A percentile compares a stretch with the other conserved stretches of the same genome.
These are phyloP conservation scores for Penicillium sp. DNA, from an alignment of 2,329 filamentous ascomycete genomes.

Conservation along the genomic window DNA sequence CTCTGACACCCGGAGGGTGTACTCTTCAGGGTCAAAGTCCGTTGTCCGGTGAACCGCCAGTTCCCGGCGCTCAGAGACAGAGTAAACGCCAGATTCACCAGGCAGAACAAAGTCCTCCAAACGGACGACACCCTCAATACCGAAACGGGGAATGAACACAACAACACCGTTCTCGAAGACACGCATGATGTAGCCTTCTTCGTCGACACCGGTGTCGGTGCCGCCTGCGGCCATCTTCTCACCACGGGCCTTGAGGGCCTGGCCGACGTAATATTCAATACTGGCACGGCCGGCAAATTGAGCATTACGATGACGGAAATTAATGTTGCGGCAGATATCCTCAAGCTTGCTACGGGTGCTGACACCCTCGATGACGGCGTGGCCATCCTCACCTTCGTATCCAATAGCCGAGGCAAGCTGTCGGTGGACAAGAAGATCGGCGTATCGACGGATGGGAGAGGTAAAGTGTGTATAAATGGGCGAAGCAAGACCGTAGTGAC, in stretches of 20 bases:
- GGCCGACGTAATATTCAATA: constrained; percentile 97
- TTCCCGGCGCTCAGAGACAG: constrained; percentile 39
- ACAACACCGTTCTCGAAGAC: constrained; percentile 98
- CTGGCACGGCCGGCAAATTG: constrained; percentile 92
- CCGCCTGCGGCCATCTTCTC: constrained; percentile 46
- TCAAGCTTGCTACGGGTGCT: constrained; percentile 84
- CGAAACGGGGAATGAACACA: constrained; percentile 92
- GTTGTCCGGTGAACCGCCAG: constrained; percentile 64
- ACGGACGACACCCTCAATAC: constrained; percentile 89
- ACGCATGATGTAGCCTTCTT: constrained; percentile 95
- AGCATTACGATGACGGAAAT: constrained; percentile 93
- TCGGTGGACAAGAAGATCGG: constrained; percentile 91
- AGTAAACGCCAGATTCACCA: constrained; percentile 51
- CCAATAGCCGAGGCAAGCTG: constrained; percentile 95
- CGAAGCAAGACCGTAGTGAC: constrained; percentile 93
- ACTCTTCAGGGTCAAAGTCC: constrained; percentile 83
- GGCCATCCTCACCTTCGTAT: constrained; percentile 63
- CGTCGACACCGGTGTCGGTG: constrained; percentile 59
- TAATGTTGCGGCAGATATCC: constrained; percentile 97
- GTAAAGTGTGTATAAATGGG: constrained; percentile 99
- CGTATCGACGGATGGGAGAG: constrained; percentile 93
- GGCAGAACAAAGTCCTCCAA: constrained; percentile 78
- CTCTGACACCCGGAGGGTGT: constrained; percentile 67
- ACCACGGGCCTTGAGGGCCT: constrained; percentile 79
- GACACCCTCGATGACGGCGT: constrained; percentile 76